phyloP scores from a whole-genome alignment of 2,329 filamentous ascomycete species.

The Exophiala xenobiotica region DNA sequence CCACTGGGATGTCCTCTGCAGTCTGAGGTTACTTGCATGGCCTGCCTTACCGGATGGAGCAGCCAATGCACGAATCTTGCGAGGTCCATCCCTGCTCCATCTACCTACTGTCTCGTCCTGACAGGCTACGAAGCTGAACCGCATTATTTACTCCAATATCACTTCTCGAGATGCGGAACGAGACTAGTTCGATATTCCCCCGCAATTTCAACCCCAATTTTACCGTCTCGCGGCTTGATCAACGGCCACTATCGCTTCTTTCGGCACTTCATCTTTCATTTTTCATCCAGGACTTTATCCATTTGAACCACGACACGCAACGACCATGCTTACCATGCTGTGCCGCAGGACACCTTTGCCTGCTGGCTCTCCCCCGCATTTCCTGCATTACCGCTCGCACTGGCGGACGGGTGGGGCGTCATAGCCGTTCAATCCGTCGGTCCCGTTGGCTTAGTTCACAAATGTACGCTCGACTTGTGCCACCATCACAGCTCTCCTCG shows the following conservation, averaged over 20 bases:
- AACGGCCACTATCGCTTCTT: neutral
- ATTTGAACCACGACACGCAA: neutral
- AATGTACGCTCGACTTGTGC: slow-evolving; percentile 3
- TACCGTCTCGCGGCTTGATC: no score
- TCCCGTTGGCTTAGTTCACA: neutral
- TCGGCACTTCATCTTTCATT: neutral
- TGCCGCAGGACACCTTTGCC: neutral
- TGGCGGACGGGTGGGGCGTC: slow-evolving; percentile 5
- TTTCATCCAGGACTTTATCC: neutral
- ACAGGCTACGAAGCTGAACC: no score
- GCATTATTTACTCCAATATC: neutral
- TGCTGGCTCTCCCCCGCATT: slow-evolving; percentile 23
- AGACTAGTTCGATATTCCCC: neutral
- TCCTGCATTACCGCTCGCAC: slow-evolving; percentile 15
- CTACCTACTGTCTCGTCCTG: neutral
- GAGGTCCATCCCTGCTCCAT: neutral
- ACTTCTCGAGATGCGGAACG: neutral
- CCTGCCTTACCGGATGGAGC: slow-evolving; percentile 3
- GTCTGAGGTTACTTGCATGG: neutral
- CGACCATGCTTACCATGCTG: no score
- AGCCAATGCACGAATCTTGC: slow-evolving; percentile 1
- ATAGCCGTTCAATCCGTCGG: slow-evolving; percentile 8
- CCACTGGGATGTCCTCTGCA: no score
- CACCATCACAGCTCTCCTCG: slow-evolving; percentile 8
- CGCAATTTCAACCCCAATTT: neutral